Evolutionary conservation across 129 eudicot species (phyloP).

Genomic region (Pittosporum tobira): DNA sequence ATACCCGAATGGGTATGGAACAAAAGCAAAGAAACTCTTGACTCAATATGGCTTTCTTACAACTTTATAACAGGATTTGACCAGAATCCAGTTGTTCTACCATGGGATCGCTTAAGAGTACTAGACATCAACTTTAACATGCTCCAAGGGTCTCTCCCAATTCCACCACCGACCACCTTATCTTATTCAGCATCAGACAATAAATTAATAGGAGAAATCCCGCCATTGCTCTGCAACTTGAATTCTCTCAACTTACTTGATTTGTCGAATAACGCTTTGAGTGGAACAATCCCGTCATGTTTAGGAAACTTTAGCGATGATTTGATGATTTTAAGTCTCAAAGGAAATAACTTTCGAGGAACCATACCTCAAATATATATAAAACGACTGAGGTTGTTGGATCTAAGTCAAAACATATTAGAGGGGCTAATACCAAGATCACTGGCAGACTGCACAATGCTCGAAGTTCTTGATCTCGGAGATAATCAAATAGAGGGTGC

Average conservation of each 20-base stretch:
- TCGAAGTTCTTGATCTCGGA: conserved; percentile 15
- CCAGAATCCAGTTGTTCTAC: not conserved
- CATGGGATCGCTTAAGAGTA: not conserved
- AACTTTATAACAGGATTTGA: not conserved
- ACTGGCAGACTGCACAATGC: conserved; percentile 11
- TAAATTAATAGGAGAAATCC: not conserved
- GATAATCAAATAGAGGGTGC: conserved; percentile 7
- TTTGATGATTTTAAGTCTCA: not conserved
- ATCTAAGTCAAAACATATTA: conserved; percentile 10
- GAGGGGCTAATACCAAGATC: conserved; percentile 18
- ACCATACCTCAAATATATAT: not conserved
- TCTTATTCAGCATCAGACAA: not conserved
- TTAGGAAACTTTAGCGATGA: conserved; percentile 2
- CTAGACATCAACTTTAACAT: not conserved
- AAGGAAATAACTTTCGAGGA: conserved; percentile 4
- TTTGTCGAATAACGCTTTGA: conserved; percentile 6
- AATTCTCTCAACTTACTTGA: not conserved
- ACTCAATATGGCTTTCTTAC: not conserved
- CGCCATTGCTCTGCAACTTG: conserved; percentile 6
- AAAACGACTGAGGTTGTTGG: not conserved
- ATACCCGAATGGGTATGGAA: not conserved
- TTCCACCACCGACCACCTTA: not conserved
- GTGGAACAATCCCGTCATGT: conserved; percentile 19
- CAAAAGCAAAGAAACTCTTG: not conserved
- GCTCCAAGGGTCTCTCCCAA: conserved; percentile 1